Percentiles rank a stretch among this genome's conserved stretches.
Evolutionary conservation across 78 protist genomes (phyloP).

Genomic region (Dictyostelium capitatum): DNA sequence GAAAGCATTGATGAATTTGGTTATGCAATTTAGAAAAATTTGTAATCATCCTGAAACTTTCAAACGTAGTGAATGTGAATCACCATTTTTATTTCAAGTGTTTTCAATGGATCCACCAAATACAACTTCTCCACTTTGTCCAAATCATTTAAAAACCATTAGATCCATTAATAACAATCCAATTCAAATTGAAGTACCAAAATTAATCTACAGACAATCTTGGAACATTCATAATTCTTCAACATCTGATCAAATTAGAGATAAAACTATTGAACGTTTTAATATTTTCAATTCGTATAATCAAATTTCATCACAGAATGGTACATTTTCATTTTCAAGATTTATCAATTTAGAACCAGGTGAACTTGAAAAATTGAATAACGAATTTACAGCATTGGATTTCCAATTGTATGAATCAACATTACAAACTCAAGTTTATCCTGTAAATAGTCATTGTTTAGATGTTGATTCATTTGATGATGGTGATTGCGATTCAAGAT

Average conservation of each 20-base stretch:
- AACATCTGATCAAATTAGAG: background rate
- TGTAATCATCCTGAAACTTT: constrained; percentile 97
- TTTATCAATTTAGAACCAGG: constrained; percentile 67
- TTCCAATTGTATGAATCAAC: background rate
- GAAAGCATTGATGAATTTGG: constrained; percentile 91
- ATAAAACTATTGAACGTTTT: background rate
- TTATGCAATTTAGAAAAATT: constrained; percentile 96
- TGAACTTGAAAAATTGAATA: constrained; percentile 3
- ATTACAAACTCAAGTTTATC: constrained; percentile 5
- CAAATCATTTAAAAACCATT: background rate
- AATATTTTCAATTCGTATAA: constrained; percentile 5
- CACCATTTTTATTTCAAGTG: constrained; percentile 78
- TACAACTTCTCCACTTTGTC: constrained; percentile 3
- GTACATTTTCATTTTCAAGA: constrained; percentile 41
- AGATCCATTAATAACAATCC: constrained; percentile 46
- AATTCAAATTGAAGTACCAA: constrained; percentile 43
- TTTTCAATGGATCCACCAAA: background rate
- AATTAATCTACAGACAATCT: constrained; percentile 37
- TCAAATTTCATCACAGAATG: background rate
- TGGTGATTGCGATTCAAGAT: background rate
- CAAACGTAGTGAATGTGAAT: constrained; percentile 83
- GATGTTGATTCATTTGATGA: background rate
- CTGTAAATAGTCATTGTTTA: background rate
- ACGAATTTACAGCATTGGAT: background rate
- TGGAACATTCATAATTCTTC: background rate